Conservation (phyloP, 768 basidiomycete species). For the Russula vinacea region DNA sequence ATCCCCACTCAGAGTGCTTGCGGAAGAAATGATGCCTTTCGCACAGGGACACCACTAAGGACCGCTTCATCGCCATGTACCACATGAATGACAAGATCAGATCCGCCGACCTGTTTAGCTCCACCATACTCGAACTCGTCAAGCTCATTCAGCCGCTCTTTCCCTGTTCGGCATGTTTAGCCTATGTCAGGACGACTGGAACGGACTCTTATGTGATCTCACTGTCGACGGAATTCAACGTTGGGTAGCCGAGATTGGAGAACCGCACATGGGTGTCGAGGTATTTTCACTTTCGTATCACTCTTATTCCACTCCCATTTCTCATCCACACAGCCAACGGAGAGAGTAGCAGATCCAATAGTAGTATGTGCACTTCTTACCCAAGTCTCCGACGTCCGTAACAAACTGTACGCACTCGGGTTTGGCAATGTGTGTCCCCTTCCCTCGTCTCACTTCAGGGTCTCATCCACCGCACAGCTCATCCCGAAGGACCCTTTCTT, state of each 20-base stretch:
- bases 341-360: conserved; percentile 69
- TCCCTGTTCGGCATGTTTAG: conserved; percentile 67
- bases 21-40: conserved; percentile 6
- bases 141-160: conserved; percentile 70
- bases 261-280: conserved; percentile 59
- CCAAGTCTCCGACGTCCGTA: conserved; percentile 62
- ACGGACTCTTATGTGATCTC: conserved; percentile 75
- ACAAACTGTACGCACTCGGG: conserved; percentile 62
- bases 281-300: conserved; percentile 35
- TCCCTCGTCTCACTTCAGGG: neutral
- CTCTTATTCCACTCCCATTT: neutral
- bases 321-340: conserved; percentile 51
- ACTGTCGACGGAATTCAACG: conserved; percentile 67
- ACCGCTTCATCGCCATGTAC: conserved; percentile 73
- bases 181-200: conserved; percentile 37
- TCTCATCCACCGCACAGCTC: conserved; percentile 30
- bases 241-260: conserved; percentile 68
- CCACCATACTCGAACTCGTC: conserved; percentile 72
- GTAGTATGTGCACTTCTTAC: conserved; percentile 69
- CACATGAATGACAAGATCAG: conserved; percentile 48
- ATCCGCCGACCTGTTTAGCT: conserved; percentile 47
- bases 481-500: conserved; percentile 79
- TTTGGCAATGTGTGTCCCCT: conserved; percentile 39
- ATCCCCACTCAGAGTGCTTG: conserved; percentile 7
- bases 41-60: conserved; percentile 70